These are phyloP conservation scores for Monotropa hypopitys DNA, from an alignment of 179 eudicot species.

Conservation along the genomic window DNA sequence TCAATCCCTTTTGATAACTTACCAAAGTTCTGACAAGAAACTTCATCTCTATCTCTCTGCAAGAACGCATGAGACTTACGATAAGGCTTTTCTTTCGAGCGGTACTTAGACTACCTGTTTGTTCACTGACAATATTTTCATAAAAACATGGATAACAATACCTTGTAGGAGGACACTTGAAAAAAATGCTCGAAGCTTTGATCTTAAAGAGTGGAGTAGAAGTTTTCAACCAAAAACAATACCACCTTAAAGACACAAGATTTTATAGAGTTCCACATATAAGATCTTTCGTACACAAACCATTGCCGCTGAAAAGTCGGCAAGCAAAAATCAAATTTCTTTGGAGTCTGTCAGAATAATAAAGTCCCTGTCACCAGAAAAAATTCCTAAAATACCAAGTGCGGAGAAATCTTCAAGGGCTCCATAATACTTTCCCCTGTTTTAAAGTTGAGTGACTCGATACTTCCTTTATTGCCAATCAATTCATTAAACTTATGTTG, in stretches of 20 bases:
- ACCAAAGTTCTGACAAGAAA: constrained; percentile 91
- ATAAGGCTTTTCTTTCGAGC: constrained; percentile 65
- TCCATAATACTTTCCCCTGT: neutral
- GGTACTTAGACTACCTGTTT: constrained; percentile 84
- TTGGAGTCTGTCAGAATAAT: neutral
- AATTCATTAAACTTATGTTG: neutral
- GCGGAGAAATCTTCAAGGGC: neutral
- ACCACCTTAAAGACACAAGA: neutral
- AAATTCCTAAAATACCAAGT: neutral
- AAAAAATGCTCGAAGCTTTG: constrained; percentile 1
- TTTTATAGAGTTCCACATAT: neutral
- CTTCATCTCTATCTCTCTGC: constrained; percentile 94
- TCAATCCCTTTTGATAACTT: constrained; percentile 18
- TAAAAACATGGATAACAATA: neutral
- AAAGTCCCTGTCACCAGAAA: neutral
- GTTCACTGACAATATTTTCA: constrained; percentile 45
- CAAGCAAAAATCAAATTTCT: neutral
- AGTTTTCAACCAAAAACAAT: neutral
- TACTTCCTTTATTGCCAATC: constrained; percentile 3
- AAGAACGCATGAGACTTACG: constrained; percentile 77
- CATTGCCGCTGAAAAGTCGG: neutral
- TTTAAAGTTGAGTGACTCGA: neutral
- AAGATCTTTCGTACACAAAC: neutral
- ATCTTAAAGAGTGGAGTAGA: neutral
- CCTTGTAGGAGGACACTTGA: neutral